Evolutionary conservation across 2,329 filamentous ascomycete genomes (phyloP).

Genomic region (Apiospora saccharicola): DNA sequence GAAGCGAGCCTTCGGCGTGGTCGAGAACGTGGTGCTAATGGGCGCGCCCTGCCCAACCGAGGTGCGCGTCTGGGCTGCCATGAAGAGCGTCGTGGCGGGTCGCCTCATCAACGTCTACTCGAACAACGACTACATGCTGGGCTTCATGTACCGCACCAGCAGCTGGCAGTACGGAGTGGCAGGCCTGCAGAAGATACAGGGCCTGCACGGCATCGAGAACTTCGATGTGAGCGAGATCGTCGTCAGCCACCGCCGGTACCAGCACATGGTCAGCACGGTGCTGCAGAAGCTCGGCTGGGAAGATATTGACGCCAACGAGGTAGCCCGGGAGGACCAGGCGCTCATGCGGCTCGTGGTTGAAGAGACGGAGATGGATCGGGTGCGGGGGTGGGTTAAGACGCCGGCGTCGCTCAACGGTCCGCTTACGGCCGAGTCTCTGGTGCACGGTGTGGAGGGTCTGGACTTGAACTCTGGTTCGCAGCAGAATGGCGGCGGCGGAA

Average conservation of each 20-base stretch:
- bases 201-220: conserved; percentile 72
- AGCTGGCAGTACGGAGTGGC: conserved; percentile 85
- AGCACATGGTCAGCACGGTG: conserved; percentile 70
- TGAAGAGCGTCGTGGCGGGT: conserved; percentile 81
- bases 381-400: conserved; percentile 20
- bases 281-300: conserved; percentile 74
- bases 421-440: neutral
- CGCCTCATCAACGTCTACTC: conserved; percentile 92
- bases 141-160: conserved; percentile 84
- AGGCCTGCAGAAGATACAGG: conserved; percentile 77
- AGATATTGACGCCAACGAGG: conserved; percentile 58
- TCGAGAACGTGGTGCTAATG: conserved; percentile 86
- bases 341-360: conserved; percentile 40
- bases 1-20: conserved; percentile 79
- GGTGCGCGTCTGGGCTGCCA: conserved; percentile 74
- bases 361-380: conserved; percentile 31
- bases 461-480: neutral
- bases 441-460: neutral
- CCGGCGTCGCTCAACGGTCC: neutral
- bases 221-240: conserved; percentile 71
- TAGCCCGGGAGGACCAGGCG: conserved; percentile 41
- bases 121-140: conserved; percentile 85
- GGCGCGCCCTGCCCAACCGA: conserved; percentile 81
- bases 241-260: conserved; percentile 74
- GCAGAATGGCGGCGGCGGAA: neutral